Percentiles rank a stretch among this genome's conserved stretches.
These are phyloP conservation scores for Phellopilus nigrolimitatus DNA, from an alignment of 1,284 basidiomycete species.

Conservation along the genomic window DNA sequence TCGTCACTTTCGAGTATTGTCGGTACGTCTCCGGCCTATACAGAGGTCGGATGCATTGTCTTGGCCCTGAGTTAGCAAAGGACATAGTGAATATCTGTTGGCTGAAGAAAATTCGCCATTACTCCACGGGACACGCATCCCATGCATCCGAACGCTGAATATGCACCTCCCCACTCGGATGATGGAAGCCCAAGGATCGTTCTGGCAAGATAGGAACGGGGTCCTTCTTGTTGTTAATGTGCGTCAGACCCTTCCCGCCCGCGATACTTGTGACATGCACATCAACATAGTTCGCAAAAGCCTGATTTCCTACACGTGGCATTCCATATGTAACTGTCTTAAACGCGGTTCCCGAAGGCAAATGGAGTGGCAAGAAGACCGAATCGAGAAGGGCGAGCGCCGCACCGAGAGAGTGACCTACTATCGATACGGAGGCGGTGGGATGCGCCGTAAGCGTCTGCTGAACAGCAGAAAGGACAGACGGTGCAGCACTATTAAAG, in stretches of 20 bases:
- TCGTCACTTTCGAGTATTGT: slow-evolving; percentile 41
- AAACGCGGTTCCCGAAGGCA: slow-evolving; percentile 32
- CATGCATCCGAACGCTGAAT: slow-evolving; percentile 45
- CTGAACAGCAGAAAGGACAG: slow-evolving; percentile 46
- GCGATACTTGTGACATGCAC: slow-evolving; percentile 28
- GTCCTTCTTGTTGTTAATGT: slow-evolving; percentile 44
- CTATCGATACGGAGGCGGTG: slow-evolving; percentile 39
- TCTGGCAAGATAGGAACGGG: slow-evolving; percentile 37
- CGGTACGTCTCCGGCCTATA: slow-evolving; percentile 49
- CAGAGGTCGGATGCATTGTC: slow-evolving; percentile 37
- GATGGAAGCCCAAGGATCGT: slow-evolving; percentile 46
- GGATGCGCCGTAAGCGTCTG: slow-evolving; percentile 36
- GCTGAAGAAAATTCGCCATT: too few species aligned
- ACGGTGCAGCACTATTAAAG: slow-evolving; percentile 39
- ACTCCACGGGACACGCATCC: slow-evolving; percentile 42
- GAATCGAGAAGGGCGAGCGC: slow-evolving; percentile 48
- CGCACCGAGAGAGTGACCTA: slow-evolving; percentile 53
- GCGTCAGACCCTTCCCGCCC: slow-evolving; percentile 34
- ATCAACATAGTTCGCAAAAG: slow-evolving; percentile 56
- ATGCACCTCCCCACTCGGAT: slow-evolving; percentile 56
- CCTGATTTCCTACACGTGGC: slow-evolving; percentile 62
- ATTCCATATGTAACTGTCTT: slow-evolving; percentile 44
- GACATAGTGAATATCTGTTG: neutral
- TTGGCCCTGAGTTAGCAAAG: slow-evolving; percentile 35
- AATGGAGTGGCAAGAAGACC: slow-evolving; percentile 34